Base-by-base conservation (phyloP, 441 rosid species). In the Euphorbia corollata region DNA sequence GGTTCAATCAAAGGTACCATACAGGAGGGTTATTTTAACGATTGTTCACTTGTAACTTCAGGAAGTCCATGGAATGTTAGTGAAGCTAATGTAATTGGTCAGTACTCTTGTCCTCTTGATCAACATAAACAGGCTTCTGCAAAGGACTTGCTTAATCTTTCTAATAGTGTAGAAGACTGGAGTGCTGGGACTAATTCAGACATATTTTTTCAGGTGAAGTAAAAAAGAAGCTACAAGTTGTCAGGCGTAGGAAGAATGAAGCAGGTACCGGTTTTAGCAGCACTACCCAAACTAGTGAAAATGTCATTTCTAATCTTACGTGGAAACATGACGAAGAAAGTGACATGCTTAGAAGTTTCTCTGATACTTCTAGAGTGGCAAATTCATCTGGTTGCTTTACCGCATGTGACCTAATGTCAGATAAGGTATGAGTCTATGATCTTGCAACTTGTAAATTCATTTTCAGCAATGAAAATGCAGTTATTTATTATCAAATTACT, bases 281-380 rank as follows among this genome's bases (percentile, higher is more conserved):
- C 71, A 68, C 74, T 43, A 66, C 22, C 32, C 73, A 63, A 55
- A 68, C 71, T 9, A 68, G 47, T 56, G 86, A 68, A 71, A 75
- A 77, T 77, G 70, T 65, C 11, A 19, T 66, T 60, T 23, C 76
- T 43, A 79, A 75, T 34, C 36, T 77, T 68, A 54, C 75, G 64
- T 77, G 82, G 86, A 83, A 78, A 77, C 73, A 66, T 20, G 71
- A 74, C 50, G 84, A 74, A 57, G 84, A 75, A 70, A 74, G 68
- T 69, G 71, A 65, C 36, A 51, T 77, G 67, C 61, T 72, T 51
- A 32, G 68, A 72, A 72, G 77, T 72, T 73, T 79, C 53, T 56
- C 76, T 24, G 80, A 77, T 72, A 68, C 74, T 32, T 71, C 82
- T 65, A 74, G 61, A 56, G 47, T 69, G 15, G 73, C 70, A 60